Base-by-base conservation (phyloP, 2,329 filamentous ascomycete genomes). In the Tolypocladium endophyticum region DNA sequence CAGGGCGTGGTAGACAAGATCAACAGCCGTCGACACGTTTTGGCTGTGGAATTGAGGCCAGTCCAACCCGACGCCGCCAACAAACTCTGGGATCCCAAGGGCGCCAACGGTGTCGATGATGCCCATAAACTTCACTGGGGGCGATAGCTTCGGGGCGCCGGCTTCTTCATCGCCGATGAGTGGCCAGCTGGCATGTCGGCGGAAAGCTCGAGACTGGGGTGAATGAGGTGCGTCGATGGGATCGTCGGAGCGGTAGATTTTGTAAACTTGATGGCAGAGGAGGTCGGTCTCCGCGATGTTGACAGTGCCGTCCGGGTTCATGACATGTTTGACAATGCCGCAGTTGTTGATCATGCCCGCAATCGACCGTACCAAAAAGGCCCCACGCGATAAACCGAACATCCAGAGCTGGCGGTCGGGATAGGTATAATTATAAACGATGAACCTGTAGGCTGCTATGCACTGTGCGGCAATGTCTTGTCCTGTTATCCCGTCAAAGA, bases 261-360 rank as follows among this genome's bases (percentile, higher is more conserved):
- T 58, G 50, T 68, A 68, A 3, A 67, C 64, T 45, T 67, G 61
- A 16, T 59, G 18, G 23, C 50, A 54, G 18, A 54, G 50, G 12
- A 54, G 50, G 6, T 54, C 50, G 4, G 50, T 54, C 35, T 30
- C 50, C 28, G 50, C 5, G 38, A 59, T 66, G 20, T 67, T 62
- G 16, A 55, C 57, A 1, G 57, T 39, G 50, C 30, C 50, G 50
- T 54, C 28, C 9, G 50, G 28, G 23, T 63, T 60, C 14, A 45
- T 61, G 11, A 60, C 45, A 3, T 58, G 61, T 3, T 64, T 63
- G 55, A 67, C 43, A 18, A 70, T 66, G 45, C 68, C 68, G 59
- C 66, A 70, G 59, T 69, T 70, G 64, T 70, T 70, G 54, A 70
- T 69, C 66, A 69, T 64, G 1, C 67, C 67, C 1, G 65, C 67